Percentiles rank a stretch among this genome's conserved stretches.
These are phyloP conservation scores for Asterella californica DNA, from an alignment of 225 moss, liverwort and hornwort genomes.

Conservation along the genomic window DNA sequence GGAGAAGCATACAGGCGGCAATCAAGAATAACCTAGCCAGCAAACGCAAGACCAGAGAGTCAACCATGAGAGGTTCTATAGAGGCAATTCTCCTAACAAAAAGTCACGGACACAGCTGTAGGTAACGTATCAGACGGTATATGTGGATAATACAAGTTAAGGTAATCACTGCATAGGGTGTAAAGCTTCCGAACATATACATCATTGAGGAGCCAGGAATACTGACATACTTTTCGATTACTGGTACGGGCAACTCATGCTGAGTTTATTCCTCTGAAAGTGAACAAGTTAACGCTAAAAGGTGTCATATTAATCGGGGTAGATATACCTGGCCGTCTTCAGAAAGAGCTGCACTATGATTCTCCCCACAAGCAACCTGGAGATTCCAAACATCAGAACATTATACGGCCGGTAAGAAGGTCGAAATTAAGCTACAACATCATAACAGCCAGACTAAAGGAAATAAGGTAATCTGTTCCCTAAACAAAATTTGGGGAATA, in stretches of 20 bases:
- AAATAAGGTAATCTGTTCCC: background rate
- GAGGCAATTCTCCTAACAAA: too few species aligned
- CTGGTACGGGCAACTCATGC: too few species aligned
- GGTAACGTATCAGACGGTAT: too few species aligned
- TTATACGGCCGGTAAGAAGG: background rate
- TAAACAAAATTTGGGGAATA: background rate
- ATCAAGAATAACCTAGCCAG: too few species aligned
- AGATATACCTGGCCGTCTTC: slow-evolving; percentile 59
- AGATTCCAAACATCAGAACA: background rate
- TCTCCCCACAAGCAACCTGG: slow-evolving; percentile 76
- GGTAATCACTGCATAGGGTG: background rate
- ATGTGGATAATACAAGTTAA: too few species aligned
- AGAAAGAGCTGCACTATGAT: slow-evolving; percentile 63
- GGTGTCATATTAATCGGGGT: background rate
- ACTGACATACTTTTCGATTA: background rate
- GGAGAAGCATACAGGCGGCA: too few species aligned
- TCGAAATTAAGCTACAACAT: background rate
- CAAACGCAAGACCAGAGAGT: too few species aligned
- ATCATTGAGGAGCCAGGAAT: background rate
- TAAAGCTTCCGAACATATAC: background rate
- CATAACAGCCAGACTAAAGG: background rate
- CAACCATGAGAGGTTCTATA: too few species aligned
- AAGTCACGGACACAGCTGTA: too few species aligned
- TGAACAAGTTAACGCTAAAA: too few species aligned
- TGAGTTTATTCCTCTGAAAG: too few species aligned